phyloP scores from a whole-genome alignment of 179 eudicot species.

The Drosera spatulata region DNA sequence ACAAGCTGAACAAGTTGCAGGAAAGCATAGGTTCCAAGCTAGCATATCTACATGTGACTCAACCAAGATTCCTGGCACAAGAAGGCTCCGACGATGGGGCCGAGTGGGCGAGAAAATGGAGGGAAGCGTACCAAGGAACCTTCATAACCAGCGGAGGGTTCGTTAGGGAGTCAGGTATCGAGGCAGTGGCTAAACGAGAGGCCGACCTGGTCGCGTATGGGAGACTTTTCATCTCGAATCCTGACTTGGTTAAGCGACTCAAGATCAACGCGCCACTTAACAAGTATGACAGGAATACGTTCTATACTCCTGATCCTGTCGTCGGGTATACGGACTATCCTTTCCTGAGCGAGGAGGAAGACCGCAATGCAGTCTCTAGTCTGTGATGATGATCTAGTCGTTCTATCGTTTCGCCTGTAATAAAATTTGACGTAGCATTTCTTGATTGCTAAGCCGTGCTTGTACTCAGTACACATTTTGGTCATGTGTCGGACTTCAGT shows the following conservation, averaged over 20 bases:
- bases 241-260: slow-evolving; percentile 60
- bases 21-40: slow-evolving; percentile 24
- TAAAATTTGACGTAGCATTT: too few relatives aligned
- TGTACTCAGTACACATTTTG: too few relatives aligned
- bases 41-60: slow-evolving; percentile 64
- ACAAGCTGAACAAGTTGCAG: slow-evolving; percentile 51
- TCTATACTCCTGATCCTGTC: slow-evolving; percentile 71
- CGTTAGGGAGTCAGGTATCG: slow-evolving; percentile 46
- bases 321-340: slow-evolving; percentile 81
- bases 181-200: slow-evolving; percentile 59
- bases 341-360: slow-evolving; percentile 18
- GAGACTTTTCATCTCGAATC: slow-evolving; percentile 56
- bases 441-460: too few relatives aligned
- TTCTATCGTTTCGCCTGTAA: too few relatives aligned
- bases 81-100: slow-evolving; percentile 56
- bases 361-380: too few relatives aligned
- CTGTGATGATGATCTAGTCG: too few relatives aligned
- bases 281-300: slow-evolving; percentile 51
- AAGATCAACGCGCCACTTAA: slow-evolving; percentile 49
- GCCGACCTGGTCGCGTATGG: slow-evolving; percentile 75
- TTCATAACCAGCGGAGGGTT: slow-evolving; percentile 71
- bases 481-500: too few relatives aligned
- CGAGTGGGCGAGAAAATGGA: slow-evolving; percentile 30
- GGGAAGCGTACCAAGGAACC: slow-evolving; percentile 44
- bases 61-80: slow-evolving; percentile 63